A percentile compares a stretch with the other conserved stretches of the same genome.
These are phyloP conservation scores for Penicillium paxilli DNA, from an alignment of 495 filamentous ascomycete species.

Conservation along the genomic window DNA sequence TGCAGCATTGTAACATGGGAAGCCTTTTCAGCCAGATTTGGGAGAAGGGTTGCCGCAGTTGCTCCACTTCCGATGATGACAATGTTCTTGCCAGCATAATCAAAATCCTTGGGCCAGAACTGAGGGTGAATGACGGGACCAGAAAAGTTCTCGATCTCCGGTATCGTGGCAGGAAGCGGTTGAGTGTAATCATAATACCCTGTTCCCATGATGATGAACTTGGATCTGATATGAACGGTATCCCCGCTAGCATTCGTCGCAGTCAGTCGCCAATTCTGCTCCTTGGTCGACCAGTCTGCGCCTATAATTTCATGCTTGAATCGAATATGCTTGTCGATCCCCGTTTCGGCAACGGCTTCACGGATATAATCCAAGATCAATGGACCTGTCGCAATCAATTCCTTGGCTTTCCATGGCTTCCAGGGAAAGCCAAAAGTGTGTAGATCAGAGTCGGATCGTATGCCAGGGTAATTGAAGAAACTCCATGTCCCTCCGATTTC, in stretches of 20 bases:
- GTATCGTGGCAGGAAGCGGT: slow-evolving; percentile 42
- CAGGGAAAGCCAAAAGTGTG: slow-evolving; percentile 60
- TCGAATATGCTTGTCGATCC: slow-evolving; percentile 56
- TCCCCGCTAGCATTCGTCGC: not conserved
- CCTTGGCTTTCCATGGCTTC: slow-evolving; percentile 54
- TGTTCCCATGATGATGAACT: slow-evolving; percentile 19
- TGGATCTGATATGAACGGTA: not conserved
- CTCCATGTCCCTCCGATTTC: slow-evolving; percentile 63
- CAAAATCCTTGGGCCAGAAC: slow-evolving; percentile 44
- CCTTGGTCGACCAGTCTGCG: slow-evolving; percentile 51
- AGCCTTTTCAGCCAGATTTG: slow-evolving; percentile 31
- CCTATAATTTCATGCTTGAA: slow-evolving; percentile 52
- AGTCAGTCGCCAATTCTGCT: slow-evolving; percentile 49
- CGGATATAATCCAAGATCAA: slow-evolving; percentile 59
- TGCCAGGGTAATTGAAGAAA: slow-evolving; percentile 62
- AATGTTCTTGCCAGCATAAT: slow-evolving; percentile 42
- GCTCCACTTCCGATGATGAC: slow-evolving; percentile 53
- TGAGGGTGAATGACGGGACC: slow-evolving; percentile 41
- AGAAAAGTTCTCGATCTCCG: slow-evolving; percentile 28
- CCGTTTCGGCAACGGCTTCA: slow-evolving; percentile 49
- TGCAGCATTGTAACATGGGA: slow-evolving; percentile 46
- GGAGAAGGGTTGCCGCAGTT: slow-evolving; percentile 46
- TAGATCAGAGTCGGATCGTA: slow-evolving; percentile 59
- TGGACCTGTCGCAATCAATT: slow-evolving; percentile 52
- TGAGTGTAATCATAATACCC: slow-evolving; percentile 49